phyloP scores from a whole-genome alignment of 768 basidiomycete species.

The Pleurotus pulmonarius region DNA sequence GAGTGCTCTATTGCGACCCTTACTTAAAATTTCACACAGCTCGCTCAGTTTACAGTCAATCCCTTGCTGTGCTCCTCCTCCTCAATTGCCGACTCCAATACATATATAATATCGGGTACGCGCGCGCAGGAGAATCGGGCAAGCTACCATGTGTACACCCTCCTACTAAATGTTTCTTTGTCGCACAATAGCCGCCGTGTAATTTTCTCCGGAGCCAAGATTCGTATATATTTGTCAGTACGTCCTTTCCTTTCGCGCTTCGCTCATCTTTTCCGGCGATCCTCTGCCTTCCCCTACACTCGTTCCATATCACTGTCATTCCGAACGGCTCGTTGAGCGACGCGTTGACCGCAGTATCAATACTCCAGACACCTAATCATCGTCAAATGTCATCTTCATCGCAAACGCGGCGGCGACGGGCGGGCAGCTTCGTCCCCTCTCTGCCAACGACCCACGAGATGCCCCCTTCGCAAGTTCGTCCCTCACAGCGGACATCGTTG shows the following conservation, averaged over 20 bases:
- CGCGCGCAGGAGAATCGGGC: neutral
- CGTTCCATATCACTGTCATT: neutral
- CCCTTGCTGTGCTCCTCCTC: conserved; percentile 7
- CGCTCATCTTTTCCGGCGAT: conserved; percentile 9
- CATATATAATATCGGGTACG: neutral
- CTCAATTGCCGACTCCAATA: conserved; percentile 5
- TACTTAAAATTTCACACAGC: conserved; percentile 6
- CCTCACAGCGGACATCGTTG: conserved; percentile 1
- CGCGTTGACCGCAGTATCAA: neutral
- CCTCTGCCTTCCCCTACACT: conserved; percentile 10
- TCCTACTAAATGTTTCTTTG: conserved; percentile 6
- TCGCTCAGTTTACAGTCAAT: neutral
- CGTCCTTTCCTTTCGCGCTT: conserved; percentile 10
- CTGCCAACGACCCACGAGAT: conserved; percentile 3
- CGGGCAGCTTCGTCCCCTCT: conserved; percentile 4
- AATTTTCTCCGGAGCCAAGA: conserved; percentile 14
- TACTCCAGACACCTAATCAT: neutral
- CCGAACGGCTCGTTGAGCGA: neutral
- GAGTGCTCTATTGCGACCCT: neutral
- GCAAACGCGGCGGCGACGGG: neutral
- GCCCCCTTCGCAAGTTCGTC: conserved; percentile 3
- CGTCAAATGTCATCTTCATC: neutral
- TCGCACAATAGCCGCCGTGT: conserved; percentile 1
- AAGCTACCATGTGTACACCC: conserved; percentile 7
- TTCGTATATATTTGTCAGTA: conserved; percentile 16